These are phyloP conservation scores for Solanum arcanum DNA, from an alignment of 257 asterid genomes.

Conservation along the genomic window DNA sequence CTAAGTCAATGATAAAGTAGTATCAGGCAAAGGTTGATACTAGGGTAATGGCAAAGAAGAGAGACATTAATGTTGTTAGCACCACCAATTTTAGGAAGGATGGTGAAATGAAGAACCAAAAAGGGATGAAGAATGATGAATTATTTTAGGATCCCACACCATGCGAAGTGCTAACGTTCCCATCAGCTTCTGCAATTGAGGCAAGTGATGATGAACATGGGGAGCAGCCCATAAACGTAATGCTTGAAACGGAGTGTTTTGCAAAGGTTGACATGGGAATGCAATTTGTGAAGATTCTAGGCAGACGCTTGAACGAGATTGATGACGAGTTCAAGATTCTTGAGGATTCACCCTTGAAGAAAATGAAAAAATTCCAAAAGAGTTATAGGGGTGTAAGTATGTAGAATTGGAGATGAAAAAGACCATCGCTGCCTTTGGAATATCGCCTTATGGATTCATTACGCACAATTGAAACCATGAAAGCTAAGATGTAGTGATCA, in stretches of 20 bases:
- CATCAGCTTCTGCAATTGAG: neutral
- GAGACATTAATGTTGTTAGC: neutral
- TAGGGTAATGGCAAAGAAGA: neutral
- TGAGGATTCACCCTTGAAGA: neutral
- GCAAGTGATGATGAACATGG: neutral
- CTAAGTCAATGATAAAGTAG: no score
- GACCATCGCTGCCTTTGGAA: no score
- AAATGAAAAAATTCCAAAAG: neutral
- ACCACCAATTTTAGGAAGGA: neutral
- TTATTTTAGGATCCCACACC: neutral
- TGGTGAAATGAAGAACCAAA: neutral
- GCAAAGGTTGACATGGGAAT: neutral
- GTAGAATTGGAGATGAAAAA: neutral
- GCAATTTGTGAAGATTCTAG: neutral
- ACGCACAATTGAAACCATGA: neutral
- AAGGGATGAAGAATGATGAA: neutral
- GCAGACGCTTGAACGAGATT: neutral
- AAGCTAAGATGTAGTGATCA: neutral
- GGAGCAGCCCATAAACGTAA: neutral
- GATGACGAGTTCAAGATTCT: neutral
- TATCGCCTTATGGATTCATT: neutral
- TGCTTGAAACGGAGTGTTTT: neutral
- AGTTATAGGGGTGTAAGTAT: neutral
- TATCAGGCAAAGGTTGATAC: neutral
- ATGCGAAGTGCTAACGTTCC: neutral